phyloP scores from a whole-genome alignment of 1,284 basidiomycete species.

The Filobasidium uniguttulatum region DNA sequence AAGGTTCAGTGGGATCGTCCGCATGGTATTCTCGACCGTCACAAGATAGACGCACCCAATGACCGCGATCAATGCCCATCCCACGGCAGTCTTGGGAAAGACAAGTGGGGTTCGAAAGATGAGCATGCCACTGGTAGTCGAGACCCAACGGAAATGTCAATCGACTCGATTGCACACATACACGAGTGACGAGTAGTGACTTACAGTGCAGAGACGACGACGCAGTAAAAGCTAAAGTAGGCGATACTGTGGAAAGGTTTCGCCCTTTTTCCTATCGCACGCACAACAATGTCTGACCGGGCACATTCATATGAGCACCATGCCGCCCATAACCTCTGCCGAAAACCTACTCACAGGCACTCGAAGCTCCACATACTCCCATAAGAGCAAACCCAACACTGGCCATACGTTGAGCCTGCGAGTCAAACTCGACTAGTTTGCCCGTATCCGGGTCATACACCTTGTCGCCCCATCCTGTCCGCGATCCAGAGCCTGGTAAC shows the following conservation, averaged over 20 bases:
- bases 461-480: constrained; percentile 17
- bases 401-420: constrained; percentile 18
- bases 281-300: constrained; percentile 48
- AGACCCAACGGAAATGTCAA: no score
- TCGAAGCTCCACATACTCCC: constrained; percentile 23
- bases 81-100: constrained; percentile 38
- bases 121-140: constrained; percentile 34
- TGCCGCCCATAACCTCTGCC: neutral
- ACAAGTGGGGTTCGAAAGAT: constrained; percentile 38
- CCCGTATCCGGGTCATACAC: constrained; percentile 7
- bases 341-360: constrained; percentile 27
- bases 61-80: constrained; percentile 39
- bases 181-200: constrained; percentile 7
- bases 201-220: constrained; percentile 44
- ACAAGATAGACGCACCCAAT: constrained; percentile 42
- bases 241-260: constrained; percentile 59
- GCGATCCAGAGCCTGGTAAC: constrained; percentile 2
- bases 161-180: neutral
- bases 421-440: constrained; percentile 13
- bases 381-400: constrained; percentile 28
- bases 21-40: neutral
- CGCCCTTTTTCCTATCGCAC: constrained; percentile 57
- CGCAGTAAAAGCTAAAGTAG: constrained; percentile 52
- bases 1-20: neutral
- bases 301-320: neutral